A percentile compares a stretch with the other conserved stretches of the same genome.
Conservation (phyloP, 2,329 filamentous ascomycete species). For the Xenoacremonium recifei region DNA sequence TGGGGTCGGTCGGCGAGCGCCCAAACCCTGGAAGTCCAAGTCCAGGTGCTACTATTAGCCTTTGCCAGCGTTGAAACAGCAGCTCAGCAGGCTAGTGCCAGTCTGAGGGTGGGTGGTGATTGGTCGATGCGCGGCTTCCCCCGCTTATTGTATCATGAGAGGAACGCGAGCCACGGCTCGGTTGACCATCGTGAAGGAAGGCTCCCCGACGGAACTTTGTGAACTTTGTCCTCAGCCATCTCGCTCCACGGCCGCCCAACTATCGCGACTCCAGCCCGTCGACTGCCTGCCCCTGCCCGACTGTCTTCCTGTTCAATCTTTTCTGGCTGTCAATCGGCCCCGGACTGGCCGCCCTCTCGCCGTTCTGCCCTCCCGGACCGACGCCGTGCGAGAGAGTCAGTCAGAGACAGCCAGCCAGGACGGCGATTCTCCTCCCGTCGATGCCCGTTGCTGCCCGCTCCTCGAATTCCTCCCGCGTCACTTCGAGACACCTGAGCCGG, state of each 20-base stretch:
- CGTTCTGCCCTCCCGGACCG: conserved; percentile 2
- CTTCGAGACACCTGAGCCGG: conserved; percentile 25
- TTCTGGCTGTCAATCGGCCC: conserved; percentile 9
- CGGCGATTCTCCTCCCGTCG: conserved; percentile 4
- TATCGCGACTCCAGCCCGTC: not conserved
- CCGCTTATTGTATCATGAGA: conserved; percentile 41
- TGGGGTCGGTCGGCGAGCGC: too few species aligned
- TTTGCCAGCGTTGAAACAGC: not conserved
- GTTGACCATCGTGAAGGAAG: conserved; percentile 16
- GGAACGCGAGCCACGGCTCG: conserved; percentile 26
- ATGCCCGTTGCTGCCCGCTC: conserved; percentile 14
- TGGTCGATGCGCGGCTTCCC: conserved; percentile 26
- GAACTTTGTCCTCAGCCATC: conserved; percentile 15
- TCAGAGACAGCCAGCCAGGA: not conserved
- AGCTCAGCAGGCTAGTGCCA: not conserved
- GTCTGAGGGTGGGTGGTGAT: conserved; percentile 23
- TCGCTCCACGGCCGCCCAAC: conserved; percentile 18
- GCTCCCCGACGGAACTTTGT: conserved; percentile 26
- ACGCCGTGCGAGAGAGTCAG: conserved; percentile 1
- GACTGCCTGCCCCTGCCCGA: not conserved
- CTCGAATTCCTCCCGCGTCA: conserved; percentile 13
- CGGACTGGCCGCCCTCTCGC: conserved; percentile 1
- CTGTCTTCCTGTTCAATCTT: conserved; percentile 3
- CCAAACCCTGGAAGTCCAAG: too few species aligned
- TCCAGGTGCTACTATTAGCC: too few species aligned